These are phyloP conservation scores for Secale cereale DNA, from an alignment of 176 grass and related monocot species.

Conservation along the genomic window DNA sequence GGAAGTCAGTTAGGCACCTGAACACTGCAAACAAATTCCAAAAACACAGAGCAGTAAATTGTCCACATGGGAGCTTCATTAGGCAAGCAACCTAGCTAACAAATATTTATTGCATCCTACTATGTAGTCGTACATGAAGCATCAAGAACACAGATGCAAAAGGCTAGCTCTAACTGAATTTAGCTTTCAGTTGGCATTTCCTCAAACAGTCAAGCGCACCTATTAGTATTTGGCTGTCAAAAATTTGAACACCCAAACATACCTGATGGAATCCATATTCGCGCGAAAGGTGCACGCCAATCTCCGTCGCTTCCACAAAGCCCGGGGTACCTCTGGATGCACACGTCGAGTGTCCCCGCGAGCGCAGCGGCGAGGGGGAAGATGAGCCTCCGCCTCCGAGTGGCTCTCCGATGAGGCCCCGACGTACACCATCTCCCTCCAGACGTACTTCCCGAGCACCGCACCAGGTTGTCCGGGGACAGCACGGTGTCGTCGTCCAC, in stretches of 20 bases:
- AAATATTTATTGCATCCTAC: no score
- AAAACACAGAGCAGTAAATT: no score
- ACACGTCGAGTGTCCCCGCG: conserved; percentile 57
- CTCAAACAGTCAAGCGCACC: no score
- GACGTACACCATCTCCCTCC: conserved; percentile 92
- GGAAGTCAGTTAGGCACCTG: no score
- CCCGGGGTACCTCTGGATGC: conserved; percentile 86
- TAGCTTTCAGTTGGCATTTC: no score
- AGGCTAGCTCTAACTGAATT: no score
- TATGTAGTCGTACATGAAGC: no score
- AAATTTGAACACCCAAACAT: not conserved
- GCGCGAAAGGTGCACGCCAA: conserved; percentile 70
- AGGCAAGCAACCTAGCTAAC: no score
- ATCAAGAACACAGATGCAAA: no score
- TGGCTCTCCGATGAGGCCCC: conserved; percentile 85
- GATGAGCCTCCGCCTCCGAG: conserved; percentile 92
- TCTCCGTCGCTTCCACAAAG: conserved; percentile 88
- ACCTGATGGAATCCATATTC: conserved; percentile 97
- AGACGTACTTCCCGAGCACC: conserved; percentile 83
- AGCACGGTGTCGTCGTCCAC: conserved; percentile 93
- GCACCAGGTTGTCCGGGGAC: conserved; percentile 67
- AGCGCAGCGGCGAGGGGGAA: conserved; percentile 69
- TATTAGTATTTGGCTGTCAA: no score
- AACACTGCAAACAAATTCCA: no score
- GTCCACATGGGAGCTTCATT: no score